Evolutionary conservation across 208 protist species (phyloP), one percentile per base, ranked within the genome.

Genomic region (Endotrypanum monterogeii): DNA sequence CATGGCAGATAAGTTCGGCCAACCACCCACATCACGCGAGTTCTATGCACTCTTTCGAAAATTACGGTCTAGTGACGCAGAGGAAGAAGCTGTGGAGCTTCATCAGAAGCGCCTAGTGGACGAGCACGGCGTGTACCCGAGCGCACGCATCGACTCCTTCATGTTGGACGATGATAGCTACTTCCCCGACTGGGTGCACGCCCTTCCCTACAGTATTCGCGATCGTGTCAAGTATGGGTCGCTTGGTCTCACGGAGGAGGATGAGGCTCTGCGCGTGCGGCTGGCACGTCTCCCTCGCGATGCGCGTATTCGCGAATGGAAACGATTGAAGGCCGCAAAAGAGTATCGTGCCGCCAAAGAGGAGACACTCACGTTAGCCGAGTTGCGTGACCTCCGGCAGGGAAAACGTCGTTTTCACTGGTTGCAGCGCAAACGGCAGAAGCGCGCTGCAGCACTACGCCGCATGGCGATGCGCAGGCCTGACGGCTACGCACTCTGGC

Each of bases 151-250:
- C 23, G 93, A 97, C 74, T 88, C 93, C 1, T 97, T 89, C 73
- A 96, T 97, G 91, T 76, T 97, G 28, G 89, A 93, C 56, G 88
- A 97, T 74, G 91, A 94, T 58, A 83, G 76, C 14, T 92, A 91
- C 79, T 97, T 96, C 78, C 93, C 93, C 0, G 79, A 78, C 0
- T 97, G 93, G 91, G 93, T 96, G 48, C 74, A 92, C 37, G 91
- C 83, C n/a, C 82, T 97, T 32, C 89, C 90, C 16, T 93, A 95
- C 78, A 86, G 83, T 30, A 76, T 97, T 32, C 89, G 93, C 11
- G 93, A 97, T 76, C 89, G 88, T 44, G 93, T 97, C 23, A 95
- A 95, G 81, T 97, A 90, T 73, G 93, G 93, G n/a, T 72, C 83
- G 23, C 82, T 97, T 18, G 93, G 93, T 7, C 75, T 97, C 20